A percentile compares a stretch with the other conserved stretches of the same genome.
These are phyloP conservation scores for Aplosporella prunicola DNA, from an alignment of 2,329 filamentous ascomycete species.

Conservation along the genomic window DNA sequence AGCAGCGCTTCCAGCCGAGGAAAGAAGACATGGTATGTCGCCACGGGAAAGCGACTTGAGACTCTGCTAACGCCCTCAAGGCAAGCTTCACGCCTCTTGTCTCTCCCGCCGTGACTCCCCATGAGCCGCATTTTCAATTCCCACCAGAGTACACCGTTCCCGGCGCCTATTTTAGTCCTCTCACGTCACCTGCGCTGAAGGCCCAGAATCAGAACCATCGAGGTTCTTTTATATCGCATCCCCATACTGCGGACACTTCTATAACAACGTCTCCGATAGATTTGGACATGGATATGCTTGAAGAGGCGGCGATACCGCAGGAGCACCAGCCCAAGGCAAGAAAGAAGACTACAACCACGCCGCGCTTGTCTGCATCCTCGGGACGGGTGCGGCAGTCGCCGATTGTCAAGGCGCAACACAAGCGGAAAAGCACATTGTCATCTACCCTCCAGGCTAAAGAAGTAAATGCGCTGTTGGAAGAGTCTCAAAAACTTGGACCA, in stretches of 20 bases:
- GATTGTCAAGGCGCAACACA: conserved; percentile 54
- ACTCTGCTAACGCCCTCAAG: conserved; percentile 29
- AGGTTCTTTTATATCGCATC: conserved; percentile 5
- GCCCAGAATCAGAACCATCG: conserved; percentile 48
- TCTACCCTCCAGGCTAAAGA: conserved; percentile 38
- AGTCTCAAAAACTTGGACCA: conserved; percentile 22
- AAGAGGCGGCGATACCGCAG: conserved; percentile 25
- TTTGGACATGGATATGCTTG: conserved; percentile 36
- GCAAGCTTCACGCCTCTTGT: conserved; percentile 73
- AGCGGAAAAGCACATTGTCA: conserved; percentile 36
- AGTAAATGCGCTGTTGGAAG: conserved; percentile 31
- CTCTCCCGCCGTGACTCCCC: conserved; percentile 73
- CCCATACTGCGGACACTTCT: conserved; percentile 32
- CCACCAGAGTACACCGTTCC: conserved; percentile 53
- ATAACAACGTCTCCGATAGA: conserved; percentile 41
- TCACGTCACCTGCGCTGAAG: conserved; percentile 71
- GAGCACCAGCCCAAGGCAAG: conserved; percentile 22
- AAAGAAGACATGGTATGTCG: conserved; percentile 58
- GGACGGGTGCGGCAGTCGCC: conserved; percentile 58
- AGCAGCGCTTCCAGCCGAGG: conserved; percentile 53
- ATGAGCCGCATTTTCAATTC: conserved; percentile 57
- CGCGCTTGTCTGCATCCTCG: conserved; percentile 33
- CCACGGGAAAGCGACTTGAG: neutral
- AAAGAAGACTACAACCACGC: conserved; percentile 36
- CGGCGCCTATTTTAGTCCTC: conserved; percentile 69